Percentiles rank a stretch among this genome's conserved stretches.
phyloP scores from a whole-genome alignment of 805 yeast species.

The Ogataea glucozyma region DNA sequence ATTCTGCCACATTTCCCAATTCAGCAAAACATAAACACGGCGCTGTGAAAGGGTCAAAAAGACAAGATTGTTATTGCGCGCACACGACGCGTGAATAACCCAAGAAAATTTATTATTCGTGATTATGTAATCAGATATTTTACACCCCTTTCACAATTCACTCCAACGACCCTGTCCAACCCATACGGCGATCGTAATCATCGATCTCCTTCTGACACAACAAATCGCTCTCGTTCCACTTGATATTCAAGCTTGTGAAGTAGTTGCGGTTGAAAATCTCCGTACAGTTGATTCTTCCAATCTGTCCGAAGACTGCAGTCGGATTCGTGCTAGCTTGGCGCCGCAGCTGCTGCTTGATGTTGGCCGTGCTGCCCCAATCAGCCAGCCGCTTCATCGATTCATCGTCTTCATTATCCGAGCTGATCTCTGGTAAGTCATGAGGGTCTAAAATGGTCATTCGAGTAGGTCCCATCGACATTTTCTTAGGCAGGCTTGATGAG shows the following conservation, averaged over 20 bases:
- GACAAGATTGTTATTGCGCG: conserved; percentile 1
- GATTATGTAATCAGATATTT: conserved; percentile 2
- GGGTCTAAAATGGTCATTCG: conserved; percentile 6
- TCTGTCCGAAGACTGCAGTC: conserved; percentile 28
- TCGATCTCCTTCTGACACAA: conserved; percentile 28
- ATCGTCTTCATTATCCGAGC: conserved; percentile 29
- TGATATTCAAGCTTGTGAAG: conserved; percentile 26
- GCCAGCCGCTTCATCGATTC: conserved; percentile 23
- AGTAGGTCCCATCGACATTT: background rate
- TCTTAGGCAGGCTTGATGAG: background rate
- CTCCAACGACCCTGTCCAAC: conserved; percentile 18
- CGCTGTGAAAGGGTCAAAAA: conserved; percentile 1
- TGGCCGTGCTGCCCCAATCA: conserved; percentile 26
- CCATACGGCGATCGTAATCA: conserved; percentile 32
- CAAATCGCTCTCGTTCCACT: conserved; percentile 28
- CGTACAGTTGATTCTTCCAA: conserved; percentile 23
- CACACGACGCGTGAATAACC: conserved; percentile 4
- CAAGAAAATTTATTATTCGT: background rate
- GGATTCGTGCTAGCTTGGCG: conserved; percentile 30
- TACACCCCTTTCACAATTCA: background rate
- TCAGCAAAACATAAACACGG: conserved; percentile 27
- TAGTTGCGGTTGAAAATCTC: conserved; percentile 28
- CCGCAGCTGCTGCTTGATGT: conserved; percentile 21
- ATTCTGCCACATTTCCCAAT: conserved; percentile 23
- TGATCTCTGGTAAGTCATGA: conserved; percentile 24